These are phyloP conservation scores for Castanea mollissima DNA, from an alignment of 306 rosid species.

Conservation along the genomic window DNA sequence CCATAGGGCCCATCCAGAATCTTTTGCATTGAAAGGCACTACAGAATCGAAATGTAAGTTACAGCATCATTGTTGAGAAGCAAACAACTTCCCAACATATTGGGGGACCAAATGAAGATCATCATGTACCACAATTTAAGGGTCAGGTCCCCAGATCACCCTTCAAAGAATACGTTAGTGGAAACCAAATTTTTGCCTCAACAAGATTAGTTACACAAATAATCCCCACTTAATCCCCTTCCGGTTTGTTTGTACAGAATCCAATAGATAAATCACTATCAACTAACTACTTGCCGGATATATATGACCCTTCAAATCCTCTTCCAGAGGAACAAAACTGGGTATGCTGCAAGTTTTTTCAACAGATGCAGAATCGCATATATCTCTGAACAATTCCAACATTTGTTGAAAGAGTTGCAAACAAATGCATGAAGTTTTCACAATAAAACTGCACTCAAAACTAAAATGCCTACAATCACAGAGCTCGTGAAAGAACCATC, in stretches of 20 bases:
- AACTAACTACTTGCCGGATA: conserved; percentile 28
- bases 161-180: conserved; percentile 39
- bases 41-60: not conserved
- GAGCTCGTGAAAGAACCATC: conserved; percentile 47
- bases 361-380: conserved; percentile 19
- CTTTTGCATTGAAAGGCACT: too few species aligned
- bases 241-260: conserved; percentile 49
- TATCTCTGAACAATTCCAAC: conserved; percentile 26
- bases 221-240: conserved; percentile 31
- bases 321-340: conserved; percentile 51
- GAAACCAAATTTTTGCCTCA: conserved; percentile 8
- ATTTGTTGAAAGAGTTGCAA: not conserved
- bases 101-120: not conserved
- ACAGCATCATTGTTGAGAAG: not conserved
- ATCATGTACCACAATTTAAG: conserved; percentile 19
- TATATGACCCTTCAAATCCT: conserved; percentile 44
- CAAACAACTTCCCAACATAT: not conserved
- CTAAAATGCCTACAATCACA: conserved; percentile 38
- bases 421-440: conserved; percentile 30
- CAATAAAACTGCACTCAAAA: conserved; percentile 48
- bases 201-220: conserved; percentile 33
- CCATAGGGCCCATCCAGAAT: too few species aligned
- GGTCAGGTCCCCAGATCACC: conserved; percentile 7
- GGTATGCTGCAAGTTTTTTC: conserved; percentile 42
- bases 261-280: conserved; percentile 33